Conservation (phyloP, 163 green algal genomes). For the Scenedesmus sp. region DNA sequence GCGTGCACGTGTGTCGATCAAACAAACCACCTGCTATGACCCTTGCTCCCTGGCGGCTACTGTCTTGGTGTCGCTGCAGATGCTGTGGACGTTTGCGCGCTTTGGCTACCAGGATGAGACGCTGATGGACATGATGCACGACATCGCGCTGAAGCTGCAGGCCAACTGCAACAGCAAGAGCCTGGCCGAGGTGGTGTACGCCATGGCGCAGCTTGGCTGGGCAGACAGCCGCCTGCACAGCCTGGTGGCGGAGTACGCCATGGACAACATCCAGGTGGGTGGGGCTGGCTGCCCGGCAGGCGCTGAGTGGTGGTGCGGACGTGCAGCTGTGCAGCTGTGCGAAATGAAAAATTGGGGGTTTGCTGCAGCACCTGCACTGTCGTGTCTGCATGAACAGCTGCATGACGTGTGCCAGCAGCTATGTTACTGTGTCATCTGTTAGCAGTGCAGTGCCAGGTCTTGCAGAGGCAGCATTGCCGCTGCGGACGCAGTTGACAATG, state of each 20-base stretch:
- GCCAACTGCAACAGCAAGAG: constrained; percentile 45
- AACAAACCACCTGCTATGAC: not conserved
- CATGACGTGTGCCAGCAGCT: not conserved
- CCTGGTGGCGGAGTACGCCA: constrained; percentile 48
- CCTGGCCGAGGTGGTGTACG: constrained; percentile 51
- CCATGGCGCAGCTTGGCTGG: constrained; percentile 48
- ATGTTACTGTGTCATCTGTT: not conserved
- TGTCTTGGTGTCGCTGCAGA: not conserved
- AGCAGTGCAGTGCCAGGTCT: not conserved
- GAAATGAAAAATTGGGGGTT: not conserved
- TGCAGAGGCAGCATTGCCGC: not conserved
- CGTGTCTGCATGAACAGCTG: not conserved
- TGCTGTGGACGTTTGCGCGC: constrained; percentile 53
- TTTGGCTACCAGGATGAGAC: constrained; percentile 49
- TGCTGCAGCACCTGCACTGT: not conserved
- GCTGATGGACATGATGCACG: constrained; percentile 54
- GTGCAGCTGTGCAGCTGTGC: not conserved
- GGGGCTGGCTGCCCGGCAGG: not conserved
- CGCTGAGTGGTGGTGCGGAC: not conserved
- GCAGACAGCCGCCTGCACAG: constrained; percentile 43
- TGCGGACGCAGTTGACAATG: not conserved
- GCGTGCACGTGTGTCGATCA: no score
- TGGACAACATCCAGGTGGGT: constrained; percentile 48
- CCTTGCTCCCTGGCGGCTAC: no score
- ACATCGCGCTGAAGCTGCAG: constrained; percentile 49